A percentile compares a stretch with the other conserved stretches of the same genome.
Evolutionary conservation across 768 basidiomycete genomes (phyloP).

Genomic region (Guyanaporus albipodus): DNA sequence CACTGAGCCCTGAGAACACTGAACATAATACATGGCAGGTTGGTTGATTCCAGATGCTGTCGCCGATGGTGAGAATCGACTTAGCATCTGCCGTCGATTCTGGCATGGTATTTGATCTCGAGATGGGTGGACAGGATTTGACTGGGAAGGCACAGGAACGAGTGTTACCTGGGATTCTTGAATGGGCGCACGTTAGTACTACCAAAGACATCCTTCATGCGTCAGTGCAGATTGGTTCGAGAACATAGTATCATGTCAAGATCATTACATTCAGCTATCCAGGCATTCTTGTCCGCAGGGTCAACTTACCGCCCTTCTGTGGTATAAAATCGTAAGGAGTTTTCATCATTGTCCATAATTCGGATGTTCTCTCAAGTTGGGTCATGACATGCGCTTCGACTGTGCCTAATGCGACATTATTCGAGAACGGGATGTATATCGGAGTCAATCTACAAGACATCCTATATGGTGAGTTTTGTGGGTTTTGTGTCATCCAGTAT

Average conservation of each 20-base stretch:
- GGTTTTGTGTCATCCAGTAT: neutral
- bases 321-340: neutral
- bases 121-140: no score
- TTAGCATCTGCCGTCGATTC: no score
- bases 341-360: neutral
- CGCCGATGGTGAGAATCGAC: no score
- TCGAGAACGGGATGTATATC: slow-evolving; percentile 11
- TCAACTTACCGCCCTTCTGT: neutral
- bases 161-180: no score
- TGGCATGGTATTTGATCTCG: no score
- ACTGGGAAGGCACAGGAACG: no score
- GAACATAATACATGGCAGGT: no score
- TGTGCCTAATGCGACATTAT: neutral
- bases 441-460: slow-evolving; percentile 14
- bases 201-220: no score
- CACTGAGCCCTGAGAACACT: no score
- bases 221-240: no score
- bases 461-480: slow-evolving; percentile 9
- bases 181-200: neutral
- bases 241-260: neutral
- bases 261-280: neutral
- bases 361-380: neutral
- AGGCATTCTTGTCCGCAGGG: neutral
- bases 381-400: slow-evolving; percentile 1
- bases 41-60: no score